Percentiles rank a stretch among this genome's conserved stretches.
phyloP scores from a whole-genome alignment of 108 stramenopile species.

The Parietichytrium sp. region DNA sequence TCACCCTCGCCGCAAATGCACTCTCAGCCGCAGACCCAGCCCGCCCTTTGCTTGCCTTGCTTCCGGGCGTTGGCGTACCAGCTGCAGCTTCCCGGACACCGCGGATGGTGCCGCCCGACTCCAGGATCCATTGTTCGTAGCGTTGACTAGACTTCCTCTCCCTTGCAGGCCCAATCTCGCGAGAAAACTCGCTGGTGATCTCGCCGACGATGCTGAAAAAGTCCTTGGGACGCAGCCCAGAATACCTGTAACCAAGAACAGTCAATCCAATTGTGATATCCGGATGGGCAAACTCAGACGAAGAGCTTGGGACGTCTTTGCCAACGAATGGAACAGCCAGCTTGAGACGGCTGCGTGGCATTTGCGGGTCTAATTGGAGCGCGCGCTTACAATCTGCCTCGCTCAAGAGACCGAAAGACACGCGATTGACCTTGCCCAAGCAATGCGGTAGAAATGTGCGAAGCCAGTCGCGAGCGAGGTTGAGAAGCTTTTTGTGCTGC shows the following conservation, averaged over 20 bases:
- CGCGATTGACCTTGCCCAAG: slow-evolving; percentile 48
- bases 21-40: background rate
- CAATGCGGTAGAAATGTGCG: slow-evolving; percentile 44
- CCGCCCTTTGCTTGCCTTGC: background rate
- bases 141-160: background rate
- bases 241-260: slow-evolving; percentile 43
- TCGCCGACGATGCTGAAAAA: background rate
- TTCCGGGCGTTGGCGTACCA: background rate
- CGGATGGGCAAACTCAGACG: slow-evolving; percentile 51
- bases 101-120: slow-evolving; percentile 5
- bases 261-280: slow-evolving; percentile 52
- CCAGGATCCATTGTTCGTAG: background rate
- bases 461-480: slow-evolving; percentile 42
- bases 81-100: background rate
- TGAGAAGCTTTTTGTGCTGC: slow-evolving; percentile 47
- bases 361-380: background rate
- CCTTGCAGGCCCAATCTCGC: slow-evolving; percentile 19
- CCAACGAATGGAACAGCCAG: slow-evolving; percentile 54
- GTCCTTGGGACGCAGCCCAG: slow-evolving; percentile 31
- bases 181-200: background rate
- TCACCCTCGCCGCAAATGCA: background rate
- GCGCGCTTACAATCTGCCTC: slow-evolving; percentile 37
- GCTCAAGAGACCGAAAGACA: slow-evolving; percentile 47
- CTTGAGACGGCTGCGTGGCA: slow-evolving; percentile 22
- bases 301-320: slow-evolving; percentile 46